These are phyloP conservation scores for Centella asiatica DNA, from an alignment of 129 eudicot species.

Conservation along the genomic window DNA sequence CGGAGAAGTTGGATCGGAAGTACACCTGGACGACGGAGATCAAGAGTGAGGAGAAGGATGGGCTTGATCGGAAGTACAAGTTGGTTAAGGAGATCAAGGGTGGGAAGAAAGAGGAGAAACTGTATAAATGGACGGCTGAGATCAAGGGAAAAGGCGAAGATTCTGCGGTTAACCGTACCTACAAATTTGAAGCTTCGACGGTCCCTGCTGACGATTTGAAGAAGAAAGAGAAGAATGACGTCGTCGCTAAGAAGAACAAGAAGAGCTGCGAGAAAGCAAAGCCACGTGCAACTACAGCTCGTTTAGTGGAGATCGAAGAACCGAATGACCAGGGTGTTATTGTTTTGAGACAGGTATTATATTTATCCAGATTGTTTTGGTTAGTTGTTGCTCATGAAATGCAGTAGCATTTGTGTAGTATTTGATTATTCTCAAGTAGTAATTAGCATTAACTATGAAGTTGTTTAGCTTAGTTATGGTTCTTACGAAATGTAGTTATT, in stretches of 20 bases:
- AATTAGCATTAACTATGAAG: too few relatives aligned
- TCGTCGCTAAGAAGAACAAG: conserved; percentile 18
- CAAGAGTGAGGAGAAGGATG: conserved; percentile 34
- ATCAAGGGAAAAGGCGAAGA: conserved; percentile 54
- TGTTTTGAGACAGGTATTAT: conserved; percentile 60
- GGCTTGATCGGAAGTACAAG: conserved; percentile 65
- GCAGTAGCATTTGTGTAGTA: too few relatives aligned
- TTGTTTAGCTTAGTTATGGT: too few relatives aligned
- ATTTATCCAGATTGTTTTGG: too few relatives aligned
- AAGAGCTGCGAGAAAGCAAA: conserved; percentile 22
- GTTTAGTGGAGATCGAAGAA: conserved; percentile 68
- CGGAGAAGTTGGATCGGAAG: conserved; percentile 48
- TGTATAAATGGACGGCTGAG: conserved; percentile 70
- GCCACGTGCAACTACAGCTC: conserved; percentile 29
- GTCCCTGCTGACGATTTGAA: conserved; percentile 32
- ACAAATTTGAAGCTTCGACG: conserved; percentile 51
- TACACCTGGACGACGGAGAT: conserved; percentile 96
- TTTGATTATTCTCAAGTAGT: too few relatives aligned
- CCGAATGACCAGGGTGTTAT: conserved; percentile 51
- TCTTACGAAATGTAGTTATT: too few relatives aligned
- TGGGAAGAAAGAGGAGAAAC: conserved; percentile 55
- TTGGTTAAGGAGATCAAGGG: conserved; percentile 65
- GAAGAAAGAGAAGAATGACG: conserved; percentile 22
- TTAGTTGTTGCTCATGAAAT: too few relatives aligned
- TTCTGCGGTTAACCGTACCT: conserved; percentile 32